Evolutionary conservation across 148 eudicot species (phyloP), one percentile per base, ranked within the genome.

Genomic region (Dysphania ambrosioides): DNA sequence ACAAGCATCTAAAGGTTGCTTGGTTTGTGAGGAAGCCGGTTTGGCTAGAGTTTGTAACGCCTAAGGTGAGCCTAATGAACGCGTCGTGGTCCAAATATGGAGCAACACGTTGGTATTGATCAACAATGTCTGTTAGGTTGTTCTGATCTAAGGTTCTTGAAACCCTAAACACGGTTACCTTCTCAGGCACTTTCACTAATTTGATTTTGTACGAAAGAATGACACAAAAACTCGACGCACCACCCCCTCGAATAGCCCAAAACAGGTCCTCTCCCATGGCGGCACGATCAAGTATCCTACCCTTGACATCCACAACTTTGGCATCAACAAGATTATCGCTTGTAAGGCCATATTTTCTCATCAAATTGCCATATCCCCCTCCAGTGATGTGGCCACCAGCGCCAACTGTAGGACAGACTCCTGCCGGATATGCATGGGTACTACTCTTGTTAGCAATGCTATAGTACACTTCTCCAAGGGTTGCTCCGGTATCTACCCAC

Each of bases 391-490:
- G 78, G 4, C 78, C 78, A 27, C 72, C 78, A 13, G 66, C 78
- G 21, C 78, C 78, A 19, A 75, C 78, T 0, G 78, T 75, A 4
- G 72, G 72, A 19, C 78, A 75, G 11, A 75, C 78, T 5, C 78
- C 72, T 4, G 72, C 78, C 3, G 78, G 78, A 68, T 29, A 75
- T 6, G 66, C 70, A 66, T 36, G 51, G 2, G 13, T 5, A 5
- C 3, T 11, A 40, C 51, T 66, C 29, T 36, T 23, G 26, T 66
- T 40, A 2, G 49, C 70, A 34, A 66, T 40, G 19, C 10, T 24
- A 13, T 66, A 66, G 49, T 66, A 66, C 2, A 66, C 57, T 82
- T 86, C 58, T 68, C 42, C 87, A 78, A 65, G 68, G 49, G 8
- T 23, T n/a, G 70, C 70, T 2, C 70, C 70, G 8, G 70, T 51